Conservation (phyloP, 2,329 filamentous ascomycete genomes). For the Pseudopyricularia javanii region DNA sequence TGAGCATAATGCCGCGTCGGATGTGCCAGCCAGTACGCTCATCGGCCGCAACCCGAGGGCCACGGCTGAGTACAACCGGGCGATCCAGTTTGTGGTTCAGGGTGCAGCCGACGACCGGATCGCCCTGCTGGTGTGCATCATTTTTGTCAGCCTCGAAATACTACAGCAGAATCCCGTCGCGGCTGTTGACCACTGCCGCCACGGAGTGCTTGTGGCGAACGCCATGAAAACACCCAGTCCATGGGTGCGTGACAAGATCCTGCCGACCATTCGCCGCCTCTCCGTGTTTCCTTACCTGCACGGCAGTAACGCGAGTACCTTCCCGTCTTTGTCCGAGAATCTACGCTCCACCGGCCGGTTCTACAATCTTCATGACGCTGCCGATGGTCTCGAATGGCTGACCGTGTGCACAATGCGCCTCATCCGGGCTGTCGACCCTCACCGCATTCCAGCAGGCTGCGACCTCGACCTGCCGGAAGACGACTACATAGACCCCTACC, state of each 20-base stretch:
- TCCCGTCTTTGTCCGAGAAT: slow-evolving; percentile 10
- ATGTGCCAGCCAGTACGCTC: slow-evolving; percentile 9
- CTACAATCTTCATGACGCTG: slow-evolving; percentile 12
- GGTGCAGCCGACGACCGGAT: slow-evolving; percentile 18
- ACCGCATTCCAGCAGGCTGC: not conserved
- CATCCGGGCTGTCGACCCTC: slow-evolving; percentile 3
- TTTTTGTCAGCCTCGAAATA: slow-evolving; percentile 37
- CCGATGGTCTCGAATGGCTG: slow-evolving; percentile 17
- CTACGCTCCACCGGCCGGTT: not conserved
- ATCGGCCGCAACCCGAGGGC: slow-evolving; percentile 15
- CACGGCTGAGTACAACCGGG: slow-evolving; percentile 33
- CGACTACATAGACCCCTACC: not conserved
- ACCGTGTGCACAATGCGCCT: slow-evolving; percentile 5
- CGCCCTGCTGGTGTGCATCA: slow-evolving; percentile 30
- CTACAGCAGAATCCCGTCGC: slow-evolving; percentile 27
- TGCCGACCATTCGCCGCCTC: slow-evolving; percentile 24
- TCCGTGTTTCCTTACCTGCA: slow-evolving; percentile 27
- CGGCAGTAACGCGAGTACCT: slow-evolving; percentile 8
- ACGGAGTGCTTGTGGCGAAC: slow-evolving; percentile 11
- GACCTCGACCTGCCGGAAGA: not conserved
- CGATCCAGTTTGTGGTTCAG: slow-evolving; percentile 26
- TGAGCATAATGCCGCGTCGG: slow-evolving; percentile 15
- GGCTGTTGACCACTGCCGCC: slow-evolving; percentile 21
- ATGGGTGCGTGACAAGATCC: slow-evolving; percentile 18
- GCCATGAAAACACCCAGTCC: slow-evolving; percentile 6